These are phyloP conservation scores for Debaryomycetaceae sp. DNA, from an alignment of 1,139 yeast genomes.

Conservation along the genomic window DNA sequence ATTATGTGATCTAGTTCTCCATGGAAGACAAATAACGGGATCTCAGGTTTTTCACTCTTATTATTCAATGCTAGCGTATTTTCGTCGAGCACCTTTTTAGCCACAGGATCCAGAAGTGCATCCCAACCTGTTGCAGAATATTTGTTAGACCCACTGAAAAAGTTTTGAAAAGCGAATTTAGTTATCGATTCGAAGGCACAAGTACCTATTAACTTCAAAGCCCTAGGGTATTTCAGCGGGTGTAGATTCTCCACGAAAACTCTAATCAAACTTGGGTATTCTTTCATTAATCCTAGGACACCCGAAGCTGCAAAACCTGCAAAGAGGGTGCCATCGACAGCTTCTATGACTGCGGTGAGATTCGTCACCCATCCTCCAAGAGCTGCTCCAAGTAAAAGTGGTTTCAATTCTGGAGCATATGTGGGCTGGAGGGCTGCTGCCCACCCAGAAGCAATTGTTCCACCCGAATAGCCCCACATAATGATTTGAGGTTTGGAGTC, in stretches of 20 bases:
- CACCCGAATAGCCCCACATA: conserved; percentile 42
- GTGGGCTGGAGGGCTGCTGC: conserved; percentile 30
- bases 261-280: conserved; percentile 20
- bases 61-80: conserved; percentile 15
- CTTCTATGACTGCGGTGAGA: conserved; percentile 17
- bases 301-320: conserved; percentile 28
- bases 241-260: conserved; percentile 6
- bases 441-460: conserved; percentile 36
- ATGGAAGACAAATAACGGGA: conserved; percentile 26
- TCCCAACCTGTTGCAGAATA: no score
- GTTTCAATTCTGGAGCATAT: conserved; percentile 30
- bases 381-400: conserved; percentile 28
- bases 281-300: conserved; percentile 23
- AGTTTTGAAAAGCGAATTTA: conserved; percentile 1
- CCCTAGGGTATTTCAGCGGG: no score
- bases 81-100: conserved; percentile 4
- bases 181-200: conserved; percentile 1
- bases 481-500: conserved; percentile 22
- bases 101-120: no score
- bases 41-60: conserved; percentile 12
- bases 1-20: conserved; percentile 21
- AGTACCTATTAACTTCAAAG: conserved; percentile 4
- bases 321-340: conserved; percentile 20
- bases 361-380: conserved; percentile 29
- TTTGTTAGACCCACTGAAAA: conserved; percentile 8